phyloP scores from a whole-genome alignment of 768 basidiomycete genomes.

The Paxillus ammoniavirescens region DNA sequence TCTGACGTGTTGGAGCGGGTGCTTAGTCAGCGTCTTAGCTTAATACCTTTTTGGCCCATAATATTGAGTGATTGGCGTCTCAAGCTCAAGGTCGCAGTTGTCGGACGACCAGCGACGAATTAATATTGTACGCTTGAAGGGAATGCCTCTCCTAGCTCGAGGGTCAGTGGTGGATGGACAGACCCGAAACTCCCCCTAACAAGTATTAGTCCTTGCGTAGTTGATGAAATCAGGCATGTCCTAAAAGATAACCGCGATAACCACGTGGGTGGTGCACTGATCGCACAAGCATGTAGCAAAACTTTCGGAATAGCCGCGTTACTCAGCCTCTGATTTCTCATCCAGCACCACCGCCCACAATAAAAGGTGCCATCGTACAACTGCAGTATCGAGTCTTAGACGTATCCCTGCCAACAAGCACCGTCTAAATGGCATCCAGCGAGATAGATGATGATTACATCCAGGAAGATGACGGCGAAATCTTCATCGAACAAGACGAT shows the following conservation, averaged over 20 bases:
- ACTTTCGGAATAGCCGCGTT: background rate
- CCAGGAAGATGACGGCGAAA: conserved; percentile 47
- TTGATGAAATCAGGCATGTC: background rate
- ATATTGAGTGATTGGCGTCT: too few relatives aligned
- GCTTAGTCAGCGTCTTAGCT: background rate
- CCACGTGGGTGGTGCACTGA: conserved; percentile 1
- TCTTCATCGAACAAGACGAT: conserved; percentile 67
- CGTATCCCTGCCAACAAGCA: conserved; percentile 2
- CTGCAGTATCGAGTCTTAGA: background rate
- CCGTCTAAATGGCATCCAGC: conserved; percentile 23
- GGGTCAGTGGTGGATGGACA: background rate
- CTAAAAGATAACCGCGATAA: background rate
- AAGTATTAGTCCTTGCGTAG: background rate
- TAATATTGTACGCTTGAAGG: too few relatives aligned
- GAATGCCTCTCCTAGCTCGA: too few relatives aligned
- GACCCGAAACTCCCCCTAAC: background rate
- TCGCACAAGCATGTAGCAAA: too few relatives aligned
- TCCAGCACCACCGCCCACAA: conserved; percentile 1
- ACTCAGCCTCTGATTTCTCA: conserved; percentile 29
- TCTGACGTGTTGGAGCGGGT: background rate
- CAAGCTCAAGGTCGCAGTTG: too few relatives aligned
- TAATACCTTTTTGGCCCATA: too few relatives aligned
- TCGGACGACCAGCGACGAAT: too few relatives aligned
- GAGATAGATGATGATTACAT: conserved; percentile 37
- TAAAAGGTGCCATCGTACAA: background rate